Conservation (phyloP, 768 basidiomycete genomes). For the Naganishia vishniacii region DNA sequence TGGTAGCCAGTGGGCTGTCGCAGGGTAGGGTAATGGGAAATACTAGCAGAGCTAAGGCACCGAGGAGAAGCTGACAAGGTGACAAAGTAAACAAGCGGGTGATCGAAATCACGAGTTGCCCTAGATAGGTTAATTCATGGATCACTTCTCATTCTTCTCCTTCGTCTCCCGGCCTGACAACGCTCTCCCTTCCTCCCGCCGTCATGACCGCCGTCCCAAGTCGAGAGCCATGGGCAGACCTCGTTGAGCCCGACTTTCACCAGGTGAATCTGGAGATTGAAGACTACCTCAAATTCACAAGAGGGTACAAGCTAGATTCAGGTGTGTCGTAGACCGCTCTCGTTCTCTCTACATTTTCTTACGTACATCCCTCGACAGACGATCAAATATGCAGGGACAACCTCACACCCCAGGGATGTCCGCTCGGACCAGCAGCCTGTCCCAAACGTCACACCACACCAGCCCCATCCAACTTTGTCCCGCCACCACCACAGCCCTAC, state of each 20-base stretch:
- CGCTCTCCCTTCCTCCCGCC: no score
- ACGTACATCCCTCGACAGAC: slow-evolving; percentile 54
- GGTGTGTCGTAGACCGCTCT: slow-evolving; percentile 54
- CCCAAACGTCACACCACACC: slow-evolving; percentile 87
- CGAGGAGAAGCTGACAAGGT: slow-evolving; percentile 5
- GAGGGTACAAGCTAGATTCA: slow-evolving; percentile 84
- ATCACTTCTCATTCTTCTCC: no score
- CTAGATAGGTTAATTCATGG: no score
- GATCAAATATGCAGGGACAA: slow-evolving; percentile 87
- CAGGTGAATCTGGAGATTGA: slow-evolving; percentile 85
- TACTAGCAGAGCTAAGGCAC: not conserved
- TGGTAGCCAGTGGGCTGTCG: not conserved
- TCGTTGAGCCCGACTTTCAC: slow-evolving; percentile 85
- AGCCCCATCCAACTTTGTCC: slow-evolving; percentile 81
- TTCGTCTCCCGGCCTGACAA: no score
- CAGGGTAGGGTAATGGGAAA: no score
- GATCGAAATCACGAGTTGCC: not conserved
- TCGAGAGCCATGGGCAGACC: slow-evolving; percentile 35
- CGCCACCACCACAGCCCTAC: slow-evolving; percentile 70
- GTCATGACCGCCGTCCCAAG: not conserved
- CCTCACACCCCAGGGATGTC: slow-evolving; percentile 75
- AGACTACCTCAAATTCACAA: slow-evolving; percentile 69
- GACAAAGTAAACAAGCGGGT: slow-evolving; percentile 17
- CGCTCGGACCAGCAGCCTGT: slow-evolving; percentile 84
- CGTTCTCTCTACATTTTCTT: not conserved